Evolutionary conservation across 768 basidiomycete species (phyloP).

Genomic region (Kwoniella sp.): DNA sequence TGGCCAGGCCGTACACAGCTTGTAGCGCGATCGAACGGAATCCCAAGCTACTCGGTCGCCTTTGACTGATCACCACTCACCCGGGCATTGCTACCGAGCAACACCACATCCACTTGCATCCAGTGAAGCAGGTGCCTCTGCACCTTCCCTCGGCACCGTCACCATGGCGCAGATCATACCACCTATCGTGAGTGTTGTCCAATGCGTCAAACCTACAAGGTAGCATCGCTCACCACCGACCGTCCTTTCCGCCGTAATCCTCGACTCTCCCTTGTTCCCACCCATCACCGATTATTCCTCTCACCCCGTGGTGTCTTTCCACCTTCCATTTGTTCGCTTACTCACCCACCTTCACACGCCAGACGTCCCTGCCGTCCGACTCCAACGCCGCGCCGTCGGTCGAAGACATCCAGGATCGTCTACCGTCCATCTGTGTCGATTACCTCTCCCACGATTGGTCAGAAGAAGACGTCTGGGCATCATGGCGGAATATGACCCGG

Average conservation of each 20-base stretch:
- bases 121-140: not conserved
- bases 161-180: slow-evolving; percentile 50
- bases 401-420: slow-evolving; percentile 62
- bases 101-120: not conserved
- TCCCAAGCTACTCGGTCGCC: not conserved
- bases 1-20: not conserved
- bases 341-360: not conserved
- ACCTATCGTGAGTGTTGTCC: slow-evolving; percentile 36
- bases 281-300: too few species aligned
- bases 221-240: not conserved
- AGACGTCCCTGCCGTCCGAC: slow-evolving; percentile 49
- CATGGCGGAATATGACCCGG: slow-evolving; percentile 97
- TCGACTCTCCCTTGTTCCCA: not conserved
- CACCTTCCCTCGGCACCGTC: not conserved
- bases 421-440: slow-evolving; percentile 90
- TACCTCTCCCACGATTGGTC: slow-evolving; percentile 97
- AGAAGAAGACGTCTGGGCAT: slow-evolving; percentile 96
- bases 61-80: not conserved
- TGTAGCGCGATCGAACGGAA: too few species aligned
- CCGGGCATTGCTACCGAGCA: not conserved
- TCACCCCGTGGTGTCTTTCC: too few species aligned
- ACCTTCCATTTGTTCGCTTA: too few species aligned
- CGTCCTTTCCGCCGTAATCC: not conserved
- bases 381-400: slow-evolving; percentile 48
- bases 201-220: not conserved